Evolutionary conservation across 345 rosid species (phyloP).

Genomic region (Moricandia moricandioides): DNA sequence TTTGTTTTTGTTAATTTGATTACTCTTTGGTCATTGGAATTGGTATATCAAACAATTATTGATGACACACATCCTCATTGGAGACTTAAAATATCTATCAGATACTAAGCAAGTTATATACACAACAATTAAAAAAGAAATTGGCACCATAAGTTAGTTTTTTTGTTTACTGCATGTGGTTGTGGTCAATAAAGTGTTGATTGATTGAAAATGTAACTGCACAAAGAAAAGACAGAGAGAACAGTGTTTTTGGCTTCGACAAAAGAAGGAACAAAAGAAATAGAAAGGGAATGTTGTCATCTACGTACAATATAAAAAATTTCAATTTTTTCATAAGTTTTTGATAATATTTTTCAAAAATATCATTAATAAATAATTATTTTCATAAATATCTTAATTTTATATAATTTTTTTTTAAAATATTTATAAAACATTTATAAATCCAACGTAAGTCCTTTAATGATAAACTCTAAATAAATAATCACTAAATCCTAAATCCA

Average conservation of each 20-base stretch:
- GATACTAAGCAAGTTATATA: background rate
- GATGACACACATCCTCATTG: slow-evolving; percentile 3
- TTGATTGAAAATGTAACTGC: too few species aligned
- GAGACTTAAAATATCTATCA: background rate
- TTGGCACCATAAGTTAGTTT: background rate
- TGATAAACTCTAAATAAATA: too few species aligned
- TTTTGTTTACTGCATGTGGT: background rate
- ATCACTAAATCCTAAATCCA: too few species aligned
- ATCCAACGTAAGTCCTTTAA: too few species aligned
- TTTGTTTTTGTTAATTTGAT: slow-evolving; percentile 15
- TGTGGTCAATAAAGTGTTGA: background rate
- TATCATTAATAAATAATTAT: too few species aligned
- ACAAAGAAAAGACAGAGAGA: too few species aligned
- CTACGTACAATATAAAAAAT: background rate
- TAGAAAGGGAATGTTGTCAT: slow-evolving; percentile 36
- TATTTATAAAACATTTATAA: too few species aligned
- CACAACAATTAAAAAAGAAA: background rate
- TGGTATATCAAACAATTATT: slow-evolving; percentile 3
- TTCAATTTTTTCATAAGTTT: too few species aligned
- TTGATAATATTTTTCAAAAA: too few species aligned
- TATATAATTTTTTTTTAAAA: too few species aligned
- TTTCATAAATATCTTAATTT: too few species aligned
- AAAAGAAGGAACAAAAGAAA: slow-evolving; percentile 34
- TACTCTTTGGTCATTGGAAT: slow-evolving; percentile 22
- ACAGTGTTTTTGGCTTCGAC: slow-evolving; percentile 21